phyloP scores from a whole-genome alignment of 495 filamentous ascomycete genomes.

The Pseudevernia furfuracea region DNA sequence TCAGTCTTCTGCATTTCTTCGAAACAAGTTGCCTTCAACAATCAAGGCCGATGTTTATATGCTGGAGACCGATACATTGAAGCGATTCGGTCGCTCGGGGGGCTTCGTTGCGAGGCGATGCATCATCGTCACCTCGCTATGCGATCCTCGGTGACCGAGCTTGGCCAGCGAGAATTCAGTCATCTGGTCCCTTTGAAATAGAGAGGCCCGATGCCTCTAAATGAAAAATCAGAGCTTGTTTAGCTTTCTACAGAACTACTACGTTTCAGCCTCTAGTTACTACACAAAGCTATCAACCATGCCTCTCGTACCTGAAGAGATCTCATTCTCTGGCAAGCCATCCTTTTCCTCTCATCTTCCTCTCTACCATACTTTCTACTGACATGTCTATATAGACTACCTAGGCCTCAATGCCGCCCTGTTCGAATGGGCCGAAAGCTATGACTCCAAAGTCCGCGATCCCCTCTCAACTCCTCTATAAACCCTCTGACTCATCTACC shows the following conservation, averaged over 20 bases:
- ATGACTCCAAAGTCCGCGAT: constrained; percentile 54
- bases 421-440: constrained; percentile 78
- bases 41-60: background rate
- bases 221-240: background rate
- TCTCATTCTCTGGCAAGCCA: constrained; percentile 13
- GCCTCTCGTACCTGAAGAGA: constrained; percentile 19
- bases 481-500: background rate
- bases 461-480: background rate
- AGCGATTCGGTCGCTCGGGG: background rate
- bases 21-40: too few species aligned
- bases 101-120: background rate
- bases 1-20: too few species aligned
- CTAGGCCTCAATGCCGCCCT: constrained; percentile 19
- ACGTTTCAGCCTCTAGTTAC: background rate
- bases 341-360: background rate
- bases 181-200: background rate
- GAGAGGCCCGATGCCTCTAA: background rate
- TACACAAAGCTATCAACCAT: background rate
- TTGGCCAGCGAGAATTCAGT: background rate
- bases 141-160: constrained; percentile 5
- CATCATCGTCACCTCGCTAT: background rate
- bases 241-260: background rate
- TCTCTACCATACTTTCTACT: too few species aligned
- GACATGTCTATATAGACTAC: constrained; percentile 9
- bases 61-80: background rate